A percentile compares a stretch with the other conserved stretches of the same genome.
Evolutionary conservation across 192 early-diverging fungal species (phyloP).

Genomic region (Backusella liffmaniae): DNA sequence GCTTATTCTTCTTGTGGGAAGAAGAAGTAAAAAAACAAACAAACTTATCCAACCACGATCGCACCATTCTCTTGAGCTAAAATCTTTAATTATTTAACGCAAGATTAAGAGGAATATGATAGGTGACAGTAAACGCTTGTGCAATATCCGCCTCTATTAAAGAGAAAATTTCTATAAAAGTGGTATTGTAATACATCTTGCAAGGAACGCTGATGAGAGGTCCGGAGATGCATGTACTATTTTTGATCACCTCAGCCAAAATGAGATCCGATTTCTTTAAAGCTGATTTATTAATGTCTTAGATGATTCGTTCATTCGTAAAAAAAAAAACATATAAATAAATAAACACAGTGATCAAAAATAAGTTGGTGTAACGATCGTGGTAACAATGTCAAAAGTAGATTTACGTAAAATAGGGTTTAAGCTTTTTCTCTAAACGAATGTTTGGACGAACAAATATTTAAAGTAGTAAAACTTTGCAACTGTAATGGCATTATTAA

Average conservation of each 20-base stretch:
- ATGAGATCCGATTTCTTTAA: neutral
- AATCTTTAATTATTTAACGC: neutral
- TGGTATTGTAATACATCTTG: neutral
- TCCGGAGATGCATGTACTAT: neutral
- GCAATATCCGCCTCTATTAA: neutral
- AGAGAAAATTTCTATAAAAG: neutral
- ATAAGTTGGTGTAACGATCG: neutral
- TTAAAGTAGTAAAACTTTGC: neutral
- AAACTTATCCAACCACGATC: neutral
- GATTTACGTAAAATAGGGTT: neutral
- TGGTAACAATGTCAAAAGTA: neutral
- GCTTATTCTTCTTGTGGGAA: neutral
- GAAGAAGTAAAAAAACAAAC: neutral
- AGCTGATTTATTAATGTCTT: neutral
- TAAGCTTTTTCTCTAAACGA: neutral
- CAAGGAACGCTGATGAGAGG: neutral
- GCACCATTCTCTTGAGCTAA: neutral
- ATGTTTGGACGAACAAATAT: neutral
- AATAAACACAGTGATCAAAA: neutral
- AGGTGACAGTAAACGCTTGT: neutral
- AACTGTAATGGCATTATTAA: neutral
- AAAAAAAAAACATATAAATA: neutral
- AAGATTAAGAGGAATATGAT: neutral
- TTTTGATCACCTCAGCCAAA: neutral
- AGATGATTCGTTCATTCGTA: neutral